phyloP scores from a whole-genome alignment of 2,329 filamentous ascomycete species.

The Rhinocladiella similis region DNA sequence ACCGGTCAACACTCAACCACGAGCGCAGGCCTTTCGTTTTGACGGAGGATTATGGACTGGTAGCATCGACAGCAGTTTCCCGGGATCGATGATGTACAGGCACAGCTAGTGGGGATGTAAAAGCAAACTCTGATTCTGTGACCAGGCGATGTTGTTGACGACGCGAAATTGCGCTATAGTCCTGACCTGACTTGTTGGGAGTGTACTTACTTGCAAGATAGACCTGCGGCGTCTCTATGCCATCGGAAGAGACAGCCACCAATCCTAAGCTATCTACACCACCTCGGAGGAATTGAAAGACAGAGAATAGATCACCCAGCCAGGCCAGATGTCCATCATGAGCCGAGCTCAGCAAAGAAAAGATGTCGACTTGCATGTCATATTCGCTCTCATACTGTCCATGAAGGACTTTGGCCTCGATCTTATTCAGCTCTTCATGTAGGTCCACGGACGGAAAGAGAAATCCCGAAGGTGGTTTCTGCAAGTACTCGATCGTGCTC shows the following conservation, averaged over 20 bases:
- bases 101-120: no score
- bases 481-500: slow-evolving; percentile 50
- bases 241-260: slow-evolving; percentile 18
- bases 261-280: slow-evolving; percentile 6
- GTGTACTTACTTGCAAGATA: slow-evolving; percentile 49
- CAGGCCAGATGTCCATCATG: slow-evolving; percentile 61
- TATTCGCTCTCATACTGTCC: slow-evolving; percentile 54
- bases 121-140: no score
- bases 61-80: no score
- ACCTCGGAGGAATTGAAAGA: slow-evolving; percentile 31
- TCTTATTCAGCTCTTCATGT: slow-evolving; percentile 42
- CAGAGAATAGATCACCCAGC: slow-evolving; percentile 9
- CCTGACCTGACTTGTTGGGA: not conserved
- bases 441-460: slow-evolving; percentile 50
- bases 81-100: no score
- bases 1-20: not conserved
- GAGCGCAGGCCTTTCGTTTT: no score
- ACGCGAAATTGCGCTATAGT: no score
- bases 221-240: slow-evolving; percentile 11
- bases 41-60: no score
- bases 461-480: slow-evolving; percentile 55
- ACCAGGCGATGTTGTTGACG: no score
- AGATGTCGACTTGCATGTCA: slow-evolving; percentile 57
- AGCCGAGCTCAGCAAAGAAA: slow-evolving; percentile 52
- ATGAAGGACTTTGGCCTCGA: slow-evolving; percentile 44